Base-by-base conservation (phyloP, 2,329 filamentous ascomycete species). In the Neocatenulostroma microsporum region DNA sequence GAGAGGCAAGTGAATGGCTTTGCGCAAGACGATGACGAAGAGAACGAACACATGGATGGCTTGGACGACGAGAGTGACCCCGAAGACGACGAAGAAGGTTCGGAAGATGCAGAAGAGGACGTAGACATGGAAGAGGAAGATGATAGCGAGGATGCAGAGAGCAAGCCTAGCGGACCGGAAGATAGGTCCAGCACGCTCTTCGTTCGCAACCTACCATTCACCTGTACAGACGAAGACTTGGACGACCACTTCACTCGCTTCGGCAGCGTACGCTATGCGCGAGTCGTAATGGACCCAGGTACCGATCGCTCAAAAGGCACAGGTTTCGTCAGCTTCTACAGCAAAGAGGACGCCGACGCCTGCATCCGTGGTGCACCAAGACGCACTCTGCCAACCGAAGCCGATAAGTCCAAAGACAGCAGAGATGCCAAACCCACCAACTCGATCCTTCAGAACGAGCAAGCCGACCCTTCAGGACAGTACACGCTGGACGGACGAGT, bases 401-500 rank as follows among this genome's bases (percentile, higher is more conserved):
- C 44, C n/a, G 43, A 45, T 10, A 49, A 45, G 30, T 39, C 40
- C 19, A 48, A 50, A 23, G 46, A 50, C 21, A 42, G 32, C 29
- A 56, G 54, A 35, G 24, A 46, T 17, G 42, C 41, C n/a, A 44
- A 46, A 12, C 64, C 75, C 43, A 82, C 84, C 52, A 81, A 82
- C 45, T 96, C 91, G 0, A 76, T 98, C 23, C 73, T 98, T 12
- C 83, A 96, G 57, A 81, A 95, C 57, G 86, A 93, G 47, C 77
- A 78, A 29, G 73, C 80, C 12, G 93, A 98, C 54, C 77, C 80
- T 0, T 78, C 77, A 25, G 91, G 91, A 37, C 77, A 75, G 49
- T 98, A 95, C 66, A 96, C 88, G 0, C 70, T 98, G 31, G 85
- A 94, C 27, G 87, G 88, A 4, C 84, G 91, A 41, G 76, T 95